phyloP scores from a whole-genome alignment of 441 rosid genomes.

The Jatropha podagrica region DNA sequence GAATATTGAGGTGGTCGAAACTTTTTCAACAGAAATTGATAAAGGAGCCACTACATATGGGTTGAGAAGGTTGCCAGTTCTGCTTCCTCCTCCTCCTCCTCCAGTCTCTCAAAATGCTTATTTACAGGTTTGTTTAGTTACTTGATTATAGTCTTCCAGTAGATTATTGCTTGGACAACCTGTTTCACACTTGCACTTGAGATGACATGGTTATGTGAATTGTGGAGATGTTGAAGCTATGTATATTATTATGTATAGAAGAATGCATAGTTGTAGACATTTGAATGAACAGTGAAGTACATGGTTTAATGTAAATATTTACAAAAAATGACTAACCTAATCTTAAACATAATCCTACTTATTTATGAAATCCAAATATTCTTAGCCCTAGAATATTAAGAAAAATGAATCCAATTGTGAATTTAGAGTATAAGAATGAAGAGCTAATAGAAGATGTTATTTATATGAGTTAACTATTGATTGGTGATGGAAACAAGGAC shows the following conservation, averaged over 20 bases:
- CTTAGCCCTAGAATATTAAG: not conserved
- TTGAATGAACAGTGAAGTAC: not conserved
- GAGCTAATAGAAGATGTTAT: not conserved
- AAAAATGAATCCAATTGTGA: not conserved
- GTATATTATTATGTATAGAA: not conserved
- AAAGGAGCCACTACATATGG: constrained; percentile 19
- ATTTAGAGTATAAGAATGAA: not conserved
- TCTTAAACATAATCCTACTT: not conserved
- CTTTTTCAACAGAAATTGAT: constrained; percentile 22
- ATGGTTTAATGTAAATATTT: not conserved
- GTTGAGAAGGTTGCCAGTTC: constrained; percentile 33
- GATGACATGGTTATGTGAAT: not conserved
- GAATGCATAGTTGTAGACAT: not conserved
- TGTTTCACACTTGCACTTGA: not conserved
- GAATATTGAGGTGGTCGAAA: constrained; percentile 38
- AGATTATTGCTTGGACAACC: not conserved
- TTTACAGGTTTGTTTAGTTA: constrained; percentile 42
- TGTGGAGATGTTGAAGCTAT: not conserved
- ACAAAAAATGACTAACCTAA: not conserved
- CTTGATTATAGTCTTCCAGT: not conserved
- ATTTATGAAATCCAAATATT: not conserved
- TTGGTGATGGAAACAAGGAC: too few species aligned
- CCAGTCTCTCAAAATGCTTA: constrained; percentile 40
- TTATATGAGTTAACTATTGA: not conserved
- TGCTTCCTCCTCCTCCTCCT: constrained; percentile 51